phyloP scores from a whole-genome alignment of 805 yeast species.

The Nakazawaea molendinolei region DNA sequence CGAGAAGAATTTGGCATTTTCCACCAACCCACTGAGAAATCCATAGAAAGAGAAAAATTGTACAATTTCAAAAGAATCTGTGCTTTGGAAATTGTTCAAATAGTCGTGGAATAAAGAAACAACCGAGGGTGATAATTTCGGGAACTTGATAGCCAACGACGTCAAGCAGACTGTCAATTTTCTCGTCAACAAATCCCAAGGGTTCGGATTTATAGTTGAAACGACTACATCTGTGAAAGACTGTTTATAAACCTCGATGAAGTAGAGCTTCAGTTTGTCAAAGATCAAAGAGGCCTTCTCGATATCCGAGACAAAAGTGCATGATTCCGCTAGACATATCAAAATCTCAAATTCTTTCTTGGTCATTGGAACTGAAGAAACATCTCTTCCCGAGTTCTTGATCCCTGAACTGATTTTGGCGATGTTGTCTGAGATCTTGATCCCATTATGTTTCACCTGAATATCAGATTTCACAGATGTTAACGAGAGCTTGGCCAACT shows the following conservation, averaged over 20 bases:
- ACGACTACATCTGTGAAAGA: slow-evolving; percentile 32
- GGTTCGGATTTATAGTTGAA: slow-evolving; percentile 28
- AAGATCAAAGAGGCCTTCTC: slow-evolving; percentile 35
- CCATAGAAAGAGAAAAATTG: slow-evolving; percentile 30
- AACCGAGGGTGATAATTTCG: slow-evolving; percentile 18
- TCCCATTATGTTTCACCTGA: slow-evolving; percentile 2
- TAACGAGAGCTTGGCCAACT: slow-evolving; percentile 30
- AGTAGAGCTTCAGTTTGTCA: slow-evolving; percentile 37
- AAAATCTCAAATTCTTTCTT: slow-evolving; percentile 50
- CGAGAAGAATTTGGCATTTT: not conserved
- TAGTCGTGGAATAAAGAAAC: slow-evolving; percentile 19
- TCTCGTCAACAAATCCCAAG: slow-evolving; percentile 32
- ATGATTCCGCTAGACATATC: slow-evolving; percentile 36
- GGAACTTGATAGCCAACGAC: slow-evolving; percentile 20
- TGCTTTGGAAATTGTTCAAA: slow-evolving; percentile 12
- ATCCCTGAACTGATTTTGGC: slow-evolving; percentile 17
- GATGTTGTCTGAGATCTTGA: slow-evolving; percentile 15
- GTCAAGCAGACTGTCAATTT: slow-evolving; percentile 26
- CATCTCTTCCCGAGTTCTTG: slow-evolving; percentile 13
- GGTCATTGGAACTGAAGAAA: slow-evolving; percentile 34
- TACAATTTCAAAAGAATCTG: slow-evolving; percentile 13
- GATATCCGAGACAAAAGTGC: slow-evolving; percentile 25
- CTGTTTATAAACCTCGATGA: slow-evolving; percentile 45
- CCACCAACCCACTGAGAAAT: slow-evolving; percentile 26
- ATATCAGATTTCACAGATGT: slow-evolving; percentile 16